These are phyloP conservation scores for Amoeboaphelidium protococcarum DNA, from an alignment of 371 early-diverging fungal genomes.

Conservation along the genomic window DNA sequence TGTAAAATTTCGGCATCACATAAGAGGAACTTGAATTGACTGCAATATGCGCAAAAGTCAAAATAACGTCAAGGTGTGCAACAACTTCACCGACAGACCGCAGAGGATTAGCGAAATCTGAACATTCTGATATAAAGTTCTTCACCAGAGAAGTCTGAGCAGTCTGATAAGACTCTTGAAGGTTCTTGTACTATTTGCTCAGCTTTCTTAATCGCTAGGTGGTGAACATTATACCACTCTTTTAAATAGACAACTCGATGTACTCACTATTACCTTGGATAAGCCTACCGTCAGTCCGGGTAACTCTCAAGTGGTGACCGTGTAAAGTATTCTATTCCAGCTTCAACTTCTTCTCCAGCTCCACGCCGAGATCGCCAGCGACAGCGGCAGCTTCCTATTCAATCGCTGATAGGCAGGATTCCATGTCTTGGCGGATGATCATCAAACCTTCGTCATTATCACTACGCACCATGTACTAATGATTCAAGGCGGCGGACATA, in stretches of 20 bases:
- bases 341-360: slow-evolving; percentile 62
- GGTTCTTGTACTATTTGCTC: slow-evolving; percentile 20
- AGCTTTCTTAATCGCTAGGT: slow-evolving; percentile 33
- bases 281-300: slow-evolving; percentile 36
- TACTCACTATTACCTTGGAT: no score
- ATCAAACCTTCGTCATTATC: slow-evolving; percentile 48
- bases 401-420: background rate
- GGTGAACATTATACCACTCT: slow-evolving; percentile 65
- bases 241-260: slow-evolving; percentile 66
- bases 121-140: slow-evolving; percentile 52
- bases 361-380: slow-evolving; percentile 33
- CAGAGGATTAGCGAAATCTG: slow-evolving; percentile 9
- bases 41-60: background rate
- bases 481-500: slow-evolving; percentile 49
- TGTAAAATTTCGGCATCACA: slow-evolving; percentile 7
- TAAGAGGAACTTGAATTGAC: background rate
- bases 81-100: background rate
- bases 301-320: slow-evolving; percentile 65
- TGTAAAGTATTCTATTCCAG: slow-evolving; percentile 49
- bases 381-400: slow-evolving; percentile 7
- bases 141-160: slow-evolving; percentile 44
- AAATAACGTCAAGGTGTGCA: background rate
- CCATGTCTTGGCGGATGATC: slow-evolving; percentile 9
- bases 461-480: slow-evolving; percentile 66
- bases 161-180: slow-evolving; percentile 26